Evolutionary conservation across 176 grass and related monocot genomes (phyloP).

Genomic region (Coix lacrymajobi): DNA sequence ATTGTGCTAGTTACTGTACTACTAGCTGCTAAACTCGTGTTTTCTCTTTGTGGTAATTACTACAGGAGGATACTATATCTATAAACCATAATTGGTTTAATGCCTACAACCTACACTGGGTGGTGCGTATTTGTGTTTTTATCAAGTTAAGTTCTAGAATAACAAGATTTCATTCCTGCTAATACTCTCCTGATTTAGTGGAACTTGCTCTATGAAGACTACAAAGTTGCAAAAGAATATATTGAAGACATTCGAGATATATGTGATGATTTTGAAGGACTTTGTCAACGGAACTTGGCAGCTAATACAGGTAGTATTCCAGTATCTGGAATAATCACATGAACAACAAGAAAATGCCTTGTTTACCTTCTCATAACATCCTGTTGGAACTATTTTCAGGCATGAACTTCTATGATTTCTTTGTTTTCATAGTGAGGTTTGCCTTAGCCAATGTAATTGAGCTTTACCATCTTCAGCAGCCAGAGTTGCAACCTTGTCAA

Average conservation of each 20-base stretch:
- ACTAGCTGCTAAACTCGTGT: not conserved
- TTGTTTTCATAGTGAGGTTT: constrained; percentile 72
- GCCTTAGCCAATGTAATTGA: constrained; percentile 60
- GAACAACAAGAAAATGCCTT: not conserved
- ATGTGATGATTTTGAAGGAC: constrained; percentile 79
- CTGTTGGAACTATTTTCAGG: constrained; percentile 45
- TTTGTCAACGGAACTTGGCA: constrained; percentile 88
- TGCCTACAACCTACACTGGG: constrained; percentile 85
- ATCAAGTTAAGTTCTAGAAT: constrained; percentile 1
- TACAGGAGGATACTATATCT: constrained; percentile 89
- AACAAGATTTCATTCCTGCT: constrained; percentile 7
- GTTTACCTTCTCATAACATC: constrained; percentile 19
- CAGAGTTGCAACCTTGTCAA: constrained; percentile 15
- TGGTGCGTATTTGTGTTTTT: constrained; percentile 52
- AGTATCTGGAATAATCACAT: constrained; percentile 3
- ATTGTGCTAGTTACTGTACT: not conserved
- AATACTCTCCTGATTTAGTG: constrained; percentile 43
- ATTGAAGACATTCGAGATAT: constrained; percentile 97
- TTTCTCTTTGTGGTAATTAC: constrained; percentile 7
- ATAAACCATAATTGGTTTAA: constrained; percentile 99
- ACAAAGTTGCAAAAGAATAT: constrained; percentile 90
- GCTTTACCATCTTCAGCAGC: constrained; percentile 50
- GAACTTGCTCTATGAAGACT: constrained; percentile 90
- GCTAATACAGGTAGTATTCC: constrained; percentile 75
- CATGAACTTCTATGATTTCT: constrained; percentile 98